Base-by-base conservation (phyloP, 768 basidiomycete genomes). In the Macrocybe gigantea region DNA sequence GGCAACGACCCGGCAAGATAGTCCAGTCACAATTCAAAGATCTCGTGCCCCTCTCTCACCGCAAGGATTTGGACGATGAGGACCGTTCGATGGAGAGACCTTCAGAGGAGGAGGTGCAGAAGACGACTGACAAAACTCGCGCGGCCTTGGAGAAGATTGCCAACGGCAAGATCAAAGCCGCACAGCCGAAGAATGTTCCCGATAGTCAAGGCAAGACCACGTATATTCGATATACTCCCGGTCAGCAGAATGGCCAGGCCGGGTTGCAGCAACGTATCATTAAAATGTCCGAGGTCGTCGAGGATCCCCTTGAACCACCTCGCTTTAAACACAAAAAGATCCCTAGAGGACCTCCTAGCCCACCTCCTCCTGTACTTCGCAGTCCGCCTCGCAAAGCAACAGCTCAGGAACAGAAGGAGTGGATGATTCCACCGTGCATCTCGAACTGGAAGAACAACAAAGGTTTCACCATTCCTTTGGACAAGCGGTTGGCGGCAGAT, bases 401-500 rank as follows among this genome's bases (percentile, higher is more conserved):
- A 0, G 88, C 90, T 6, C 89, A 92, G 47, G 96, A 99, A 62
- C 95, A 97, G 70, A 99, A 98, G 70, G 96, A 98, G 60, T 98
- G 96, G 96, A 96, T 97, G 93, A 97, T 99, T 49, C 96, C 96
- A 12, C 96, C 96, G 12, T 98, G 95, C 65, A 97, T 99, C 51
- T 95, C 92, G 29, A 99, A 99, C 69, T 99, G 96, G 96, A 99
- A 99, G 74, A 99, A 99, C 74, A 97, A 98, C 82, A 99, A 98
- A 70, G 96, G 96, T 78, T 99, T 94, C 65, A 98, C 96, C 1
- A 97, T 98, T 59, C 95, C 96, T 34, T 77, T 98, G 33, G 96
- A 98, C 63, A 98, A 99, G 71, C 89, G 95, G 53, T 73, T 99
- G 45, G 96, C 96, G 35, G 95, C 96, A 3, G 96, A 98, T 65